Evolutionary conservation across 257 asterid genomes (phyloP).

Genomic region (Primulina tabacum): DNA sequence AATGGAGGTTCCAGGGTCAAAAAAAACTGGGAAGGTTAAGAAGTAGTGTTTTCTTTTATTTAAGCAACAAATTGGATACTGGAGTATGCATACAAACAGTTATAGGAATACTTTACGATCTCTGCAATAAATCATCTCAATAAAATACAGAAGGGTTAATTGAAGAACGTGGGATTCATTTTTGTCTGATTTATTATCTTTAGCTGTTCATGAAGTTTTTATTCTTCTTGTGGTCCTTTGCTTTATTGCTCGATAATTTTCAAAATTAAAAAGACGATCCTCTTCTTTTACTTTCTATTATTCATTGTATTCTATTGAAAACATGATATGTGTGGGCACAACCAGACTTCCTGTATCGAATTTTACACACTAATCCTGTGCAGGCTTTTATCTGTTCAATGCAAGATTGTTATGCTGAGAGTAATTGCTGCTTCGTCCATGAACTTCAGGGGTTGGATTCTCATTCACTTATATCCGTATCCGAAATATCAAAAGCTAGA

Average conservation of each 20-base stretch:
- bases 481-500: neutral
- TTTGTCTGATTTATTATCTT: conserved; percentile 14
- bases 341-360: neutral
- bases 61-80: conserved; percentile 27
- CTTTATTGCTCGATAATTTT: conserved; percentile 16
- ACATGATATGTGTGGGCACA: neutral
- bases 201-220: conserved; percentile 14
- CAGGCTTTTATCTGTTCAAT: neutral
- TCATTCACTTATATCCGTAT: neutral
- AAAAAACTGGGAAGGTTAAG: conserved; percentile 70
- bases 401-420: neutral
- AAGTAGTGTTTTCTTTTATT: conserved; percentile 38
- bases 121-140: conserved; percentile 36
- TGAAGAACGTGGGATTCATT: conserved; percentile 8
- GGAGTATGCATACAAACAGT: conserved; percentile 26
- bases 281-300: conserved; percentile 12
- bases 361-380: neutral
- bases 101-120: conserved; percentile 44
- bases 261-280: conserved; percentile 2
- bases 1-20: conserved; percentile 87
- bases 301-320: conserved; percentile 8
- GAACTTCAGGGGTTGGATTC: neutral
- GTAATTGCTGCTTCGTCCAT: neutral
- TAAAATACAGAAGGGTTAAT: conserved; percentile 23
- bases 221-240: conserved; percentile 27